Evolutionary conservation across 192 early-diverging fungal species (phyloP).

Genomic region (Podila epigama): DNA sequence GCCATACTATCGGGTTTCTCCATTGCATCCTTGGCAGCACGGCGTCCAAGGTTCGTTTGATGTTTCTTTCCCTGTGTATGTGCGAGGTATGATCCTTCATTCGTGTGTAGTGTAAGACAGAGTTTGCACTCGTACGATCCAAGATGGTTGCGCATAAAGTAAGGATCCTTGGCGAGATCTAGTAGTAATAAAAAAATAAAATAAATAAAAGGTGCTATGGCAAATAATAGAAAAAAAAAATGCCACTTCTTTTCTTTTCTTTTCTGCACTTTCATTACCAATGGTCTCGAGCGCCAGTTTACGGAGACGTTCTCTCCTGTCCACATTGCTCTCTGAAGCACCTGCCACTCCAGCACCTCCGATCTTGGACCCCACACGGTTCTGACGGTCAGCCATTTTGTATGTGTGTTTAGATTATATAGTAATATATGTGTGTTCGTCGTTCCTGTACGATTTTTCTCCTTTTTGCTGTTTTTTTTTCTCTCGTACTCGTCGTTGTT

Average conservation of each 20-base stretch:
- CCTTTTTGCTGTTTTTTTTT: too few relatives aligned
- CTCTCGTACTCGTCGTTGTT: too few relatives aligned
- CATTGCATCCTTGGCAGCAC: slow-evolving; percentile 86
- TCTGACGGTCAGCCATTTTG: slow-evolving; percentile 60
- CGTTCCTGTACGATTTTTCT: too few relatives aligned
- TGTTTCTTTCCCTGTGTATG: slow-evolving; percentile 99
- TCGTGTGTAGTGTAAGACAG: slow-evolving; percentile 85
- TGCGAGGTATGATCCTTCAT: slow-evolving; percentile 95
- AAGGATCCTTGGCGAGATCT: slow-evolving; percentile 91
- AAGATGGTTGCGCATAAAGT: slow-evolving; percentile 94
- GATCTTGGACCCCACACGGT: slow-evolving; percentile 91
- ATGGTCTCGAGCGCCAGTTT: slow-evolving; percentile 96
- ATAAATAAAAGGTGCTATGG: background rate
- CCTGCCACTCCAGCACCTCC: slow-evolving; percentile 90
- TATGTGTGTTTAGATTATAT: background rate
- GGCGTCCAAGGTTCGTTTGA: slow-evolving; percentile 89
- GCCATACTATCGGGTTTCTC: slow-evolving; percentile 60
- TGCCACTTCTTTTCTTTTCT: background rate
- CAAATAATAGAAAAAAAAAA: background rate
- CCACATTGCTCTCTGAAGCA: slow-evolving; percentile 85
- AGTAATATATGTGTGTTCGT: too few relatives aligned
- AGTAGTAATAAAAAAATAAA: background rate
- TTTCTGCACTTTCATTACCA: slow-evolving; percentile 53
- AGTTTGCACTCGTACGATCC: slow-evolving; percentile 86
- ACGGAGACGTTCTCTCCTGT: slow-evolving; percentile 92